phyloP scores from a whole-genome alignment of 371 early-diverging fungal genomes.

The Smittium culicis region DNA sequence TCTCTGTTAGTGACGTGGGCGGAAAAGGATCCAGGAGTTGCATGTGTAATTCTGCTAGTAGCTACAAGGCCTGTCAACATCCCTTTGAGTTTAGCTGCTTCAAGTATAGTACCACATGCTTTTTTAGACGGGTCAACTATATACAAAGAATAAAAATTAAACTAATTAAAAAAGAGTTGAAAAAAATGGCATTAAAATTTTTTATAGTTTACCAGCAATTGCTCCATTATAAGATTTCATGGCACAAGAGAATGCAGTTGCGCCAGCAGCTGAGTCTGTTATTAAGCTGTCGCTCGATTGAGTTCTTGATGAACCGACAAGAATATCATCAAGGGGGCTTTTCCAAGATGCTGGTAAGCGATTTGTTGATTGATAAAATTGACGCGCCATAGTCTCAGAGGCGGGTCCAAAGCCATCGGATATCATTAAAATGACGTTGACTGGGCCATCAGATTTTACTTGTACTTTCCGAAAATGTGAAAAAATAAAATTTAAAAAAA shows the following conservation, averaged over 20 bases:
- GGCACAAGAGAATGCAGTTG: conserved; percentile 82
- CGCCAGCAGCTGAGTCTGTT: conserved; percentile 93
- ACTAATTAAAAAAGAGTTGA: too few relatives aligned
- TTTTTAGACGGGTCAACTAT: not conserved
- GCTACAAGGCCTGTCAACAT: conserved; percentile 80
- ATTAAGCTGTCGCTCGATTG: conserved; percentile 57
- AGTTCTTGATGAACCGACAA: conserved; percentile 75
- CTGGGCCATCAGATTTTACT: too few relatives aligned
- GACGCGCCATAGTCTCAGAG: conserved; percentile 41
- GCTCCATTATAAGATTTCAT: conserved; percentile 77
- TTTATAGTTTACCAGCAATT: conserved; percentile 62
- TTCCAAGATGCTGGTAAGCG: conserved; percentile 10
- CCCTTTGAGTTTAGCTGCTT: conserved; percentile 70
- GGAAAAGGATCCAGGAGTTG: conserved; percentile 62
- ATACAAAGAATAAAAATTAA: too few relatives aligned
- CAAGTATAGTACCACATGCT: conserved; percentile 85
- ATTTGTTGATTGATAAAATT: conserved; percentile 12
- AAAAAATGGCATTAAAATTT: too few relatives aligned
- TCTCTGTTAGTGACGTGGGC: conserved; percentile 68
- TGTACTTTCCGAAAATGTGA: too few relatives aligned
- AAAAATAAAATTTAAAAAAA: too few relatives aligned
- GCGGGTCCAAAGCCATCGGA: conserved; percentile 51
- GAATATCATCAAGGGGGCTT: conserved; percentile 59
- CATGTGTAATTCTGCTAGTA: conserved; percentile 85
- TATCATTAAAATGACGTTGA: conserved; percentile 43